A percentile compares a stretch with the other conserved stretches of the same genome.
phyloP scores from a whole-genome alignment of 2,329 filamentous ascomycete species.

The Clarireedia hainanense region DNA sequence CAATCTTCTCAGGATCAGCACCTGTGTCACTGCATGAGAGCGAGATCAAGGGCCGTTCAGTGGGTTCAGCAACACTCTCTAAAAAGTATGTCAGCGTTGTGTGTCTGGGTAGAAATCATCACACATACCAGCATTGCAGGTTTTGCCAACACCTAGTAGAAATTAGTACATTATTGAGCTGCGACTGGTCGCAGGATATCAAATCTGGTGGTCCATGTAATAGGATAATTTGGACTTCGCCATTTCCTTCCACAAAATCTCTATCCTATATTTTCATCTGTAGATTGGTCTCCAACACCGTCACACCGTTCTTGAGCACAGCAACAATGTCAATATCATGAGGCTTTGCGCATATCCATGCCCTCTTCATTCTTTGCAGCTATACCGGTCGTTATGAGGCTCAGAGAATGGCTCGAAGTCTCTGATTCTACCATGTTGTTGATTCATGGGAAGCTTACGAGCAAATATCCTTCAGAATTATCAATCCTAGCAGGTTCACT shows the following conservation, averaged over 20 bases:
- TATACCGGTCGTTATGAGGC: no score
- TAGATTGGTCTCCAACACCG: neutral
- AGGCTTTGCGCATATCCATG: neutral
- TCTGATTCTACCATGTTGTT: no score
- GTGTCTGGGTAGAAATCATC: neutral
- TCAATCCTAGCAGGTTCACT: no score
- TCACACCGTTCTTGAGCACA: neutral
- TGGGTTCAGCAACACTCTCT: neutral
- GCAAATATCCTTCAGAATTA: no score
- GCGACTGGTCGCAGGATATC: no score
- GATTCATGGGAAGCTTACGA: no score
- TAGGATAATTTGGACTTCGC: neutral
- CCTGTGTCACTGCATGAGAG: constrained; percentile 40
- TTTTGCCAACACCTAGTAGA: neutral
- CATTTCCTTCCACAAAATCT: neutral
- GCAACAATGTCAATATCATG: neutral
- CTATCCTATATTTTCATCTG: neutral
- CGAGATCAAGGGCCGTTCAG: neutral
- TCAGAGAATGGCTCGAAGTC: no score
- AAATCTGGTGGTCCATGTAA: neutral
- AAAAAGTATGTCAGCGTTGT: neutral
- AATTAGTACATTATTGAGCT: no score
- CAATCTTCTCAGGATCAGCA: constrained; percentile 64
- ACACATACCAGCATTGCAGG: neutral
- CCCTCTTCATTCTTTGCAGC: no score